phyloP scores from a whole-genome alignment of 352 stramenopile genomes.

The Blastocystis sp. region DNA sequence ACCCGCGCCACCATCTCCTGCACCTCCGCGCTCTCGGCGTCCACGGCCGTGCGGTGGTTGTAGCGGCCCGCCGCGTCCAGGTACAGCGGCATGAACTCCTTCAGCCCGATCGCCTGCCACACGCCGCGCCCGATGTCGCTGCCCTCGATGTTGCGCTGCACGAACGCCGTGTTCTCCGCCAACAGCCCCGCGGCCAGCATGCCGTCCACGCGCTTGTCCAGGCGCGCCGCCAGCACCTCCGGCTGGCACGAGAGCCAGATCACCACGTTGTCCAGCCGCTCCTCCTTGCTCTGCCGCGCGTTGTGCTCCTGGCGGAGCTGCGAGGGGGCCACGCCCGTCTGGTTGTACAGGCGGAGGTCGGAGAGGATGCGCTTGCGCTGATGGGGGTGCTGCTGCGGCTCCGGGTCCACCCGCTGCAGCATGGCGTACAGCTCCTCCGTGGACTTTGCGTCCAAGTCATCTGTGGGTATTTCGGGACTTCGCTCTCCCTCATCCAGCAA shows the following conservation, averaged over 20 bases:
- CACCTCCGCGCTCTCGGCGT: conserved; percentile 69
- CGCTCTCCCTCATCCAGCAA: conserved; percentile 75
- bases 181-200: conserved; percentile 80
- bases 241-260: conserved; percentile 81
- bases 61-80: conserved; percentile 74
- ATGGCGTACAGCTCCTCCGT: conserved; percentile 73
- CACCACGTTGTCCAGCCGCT: conserved; percentile 76
- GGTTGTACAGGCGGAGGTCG: conserved; percentile 80
- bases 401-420: conserved; percentile 78
- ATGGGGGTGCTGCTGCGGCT: conserved; percentile 80
- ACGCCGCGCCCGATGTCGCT: conserved; percentile 75
- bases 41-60: conserved; percentile 20
- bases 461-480: not conserved
- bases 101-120: conserved; percentile 84
- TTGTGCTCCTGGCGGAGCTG: conserved; percentile 74
- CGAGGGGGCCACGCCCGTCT: conserved; percentile 76
- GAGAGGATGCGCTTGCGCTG: conserved; percentile 79
- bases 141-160: conserved; percentile 73
- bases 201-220: conserved; percentile 76
- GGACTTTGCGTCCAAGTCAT: conserved; percentile 25
- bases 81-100: conserved; percentile 83
- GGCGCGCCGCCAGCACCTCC: conserved; percentile 75
- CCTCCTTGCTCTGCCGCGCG: conserved; percentile 75
- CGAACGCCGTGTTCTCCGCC: conserved; percentile 76
- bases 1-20: conserved; percentile 78